These are phyloP conservation scores for Cetradonia linearis DNA, from an alignment of 495 filamentous ascomycete genomes.

Conservation along the genomic window DNA sequence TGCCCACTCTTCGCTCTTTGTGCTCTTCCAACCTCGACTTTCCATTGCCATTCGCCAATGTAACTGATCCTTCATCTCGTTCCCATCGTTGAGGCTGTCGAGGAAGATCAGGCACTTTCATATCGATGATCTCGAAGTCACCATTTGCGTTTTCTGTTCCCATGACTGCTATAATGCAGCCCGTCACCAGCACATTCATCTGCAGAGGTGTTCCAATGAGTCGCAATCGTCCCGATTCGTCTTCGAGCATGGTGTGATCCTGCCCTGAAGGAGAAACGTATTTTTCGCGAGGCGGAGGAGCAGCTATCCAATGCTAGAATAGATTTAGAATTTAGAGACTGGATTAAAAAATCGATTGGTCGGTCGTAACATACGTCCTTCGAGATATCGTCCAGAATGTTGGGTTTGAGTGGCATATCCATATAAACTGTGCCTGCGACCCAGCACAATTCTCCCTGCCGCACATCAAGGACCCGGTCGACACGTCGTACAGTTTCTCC, in stretches of 20 bases:
- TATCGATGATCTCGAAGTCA: slow-evolving; percentile 83
- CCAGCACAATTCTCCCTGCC: slow-evolving; percentile 94
- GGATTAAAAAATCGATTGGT: slow-evolving; percentile 14
- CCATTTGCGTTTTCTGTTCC: slow-evolving; percentile 88
- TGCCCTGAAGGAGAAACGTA: slow-evolving; percentile 51
- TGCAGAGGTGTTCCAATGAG: slow-evolving; percentile 59
- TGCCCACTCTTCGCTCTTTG: slow-evolving; percentile 12
- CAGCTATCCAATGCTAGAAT: slow-evolving; percentile 70
- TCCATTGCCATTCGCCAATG: slow-evolving; percentile 33
- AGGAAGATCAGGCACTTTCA: slow-evolving; percentile 76
- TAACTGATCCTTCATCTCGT: slow-evolving; percentile 35
- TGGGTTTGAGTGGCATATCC: slow-evolving; percentile 94
- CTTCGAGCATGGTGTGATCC: slow-evolving; percentile 78
- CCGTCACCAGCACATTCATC: slow-evolving; percentile 68
- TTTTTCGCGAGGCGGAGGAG: slow-evolving; percentile 68
- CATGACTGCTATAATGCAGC: slow-evolving; percentile 80
- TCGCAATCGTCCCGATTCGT: slow-evolving; percentile 86
- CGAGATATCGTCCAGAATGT: slow-evolving; percentile 87
- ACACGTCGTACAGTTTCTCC: slow-evolving; percentile 64
- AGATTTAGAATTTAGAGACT: slow-evolving; percentile 1
- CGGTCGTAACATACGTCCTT: slow-evolving; percentile 58
- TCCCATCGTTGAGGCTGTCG: slow-evolving; percentile 73
- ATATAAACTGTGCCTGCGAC: slow-evolving; percentile 90
- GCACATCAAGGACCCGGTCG: slow-evolving; percentile 84
- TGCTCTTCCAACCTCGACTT: slow-evolving; percentile 30